These are phyloP conservation scores for Fusarium drepaniforme DNA, from an alignment of 2,329 filamentous ascomycete species.

Conservation along the genomic window DNA sequence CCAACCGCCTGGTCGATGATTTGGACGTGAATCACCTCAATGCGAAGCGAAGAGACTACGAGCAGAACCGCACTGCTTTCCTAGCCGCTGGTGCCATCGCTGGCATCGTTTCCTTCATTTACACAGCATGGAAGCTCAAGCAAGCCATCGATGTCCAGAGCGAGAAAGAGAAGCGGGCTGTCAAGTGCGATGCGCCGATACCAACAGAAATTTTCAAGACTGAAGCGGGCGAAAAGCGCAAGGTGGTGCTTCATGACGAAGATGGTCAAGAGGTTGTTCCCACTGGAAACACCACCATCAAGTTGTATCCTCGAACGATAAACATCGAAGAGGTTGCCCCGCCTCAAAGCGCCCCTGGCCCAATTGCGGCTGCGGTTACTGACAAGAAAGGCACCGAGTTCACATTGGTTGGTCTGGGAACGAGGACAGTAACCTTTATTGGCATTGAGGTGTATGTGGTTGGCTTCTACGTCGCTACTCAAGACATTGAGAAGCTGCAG, in stretches of 20 bases:
- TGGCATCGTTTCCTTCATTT: conserved; percentile 62
- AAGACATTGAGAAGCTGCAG: conserved; percentile 86
- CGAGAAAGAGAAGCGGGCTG: conserved; percentile 55
- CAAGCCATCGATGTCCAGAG: conserved; percentile 50
- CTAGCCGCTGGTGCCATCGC: conserved; percentile 63
- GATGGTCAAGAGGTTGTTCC: conserved; percentile 80
- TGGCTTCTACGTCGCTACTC: conserved; percentile 88
- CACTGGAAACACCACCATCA: conserved; percentile 85
- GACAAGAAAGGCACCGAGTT: conserved; percentile 74
- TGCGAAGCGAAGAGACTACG: conserved; percentile 60
- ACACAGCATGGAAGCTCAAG: conserved; percentile 66
- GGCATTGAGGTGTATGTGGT: conserved; percentile 94
- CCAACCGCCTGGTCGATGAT: conserved; percentile 57
- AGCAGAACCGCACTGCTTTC: conserved; percentile 64
- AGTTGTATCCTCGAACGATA: conserved; percentile 81
- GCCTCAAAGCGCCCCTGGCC: conserved; percentile 43
- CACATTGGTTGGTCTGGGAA: conserved; percentile 87
- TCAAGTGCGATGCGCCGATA: conserved; percentile 55
- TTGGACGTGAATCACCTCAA: conserved; percentile 64
- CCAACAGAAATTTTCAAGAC: conserved; percentile 61
- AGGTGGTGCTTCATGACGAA: conserved; percentile 73
- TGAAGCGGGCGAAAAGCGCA: conserved; percentile 64
- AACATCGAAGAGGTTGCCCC: conserved; percentile 63
- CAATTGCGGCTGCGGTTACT: conserved; percentile 53
- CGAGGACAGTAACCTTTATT: conserved; percentile 90